Conservation (phyloP, 1,284 basidiomycete genomes). For the Xerocomus minutiporus region DNA sequence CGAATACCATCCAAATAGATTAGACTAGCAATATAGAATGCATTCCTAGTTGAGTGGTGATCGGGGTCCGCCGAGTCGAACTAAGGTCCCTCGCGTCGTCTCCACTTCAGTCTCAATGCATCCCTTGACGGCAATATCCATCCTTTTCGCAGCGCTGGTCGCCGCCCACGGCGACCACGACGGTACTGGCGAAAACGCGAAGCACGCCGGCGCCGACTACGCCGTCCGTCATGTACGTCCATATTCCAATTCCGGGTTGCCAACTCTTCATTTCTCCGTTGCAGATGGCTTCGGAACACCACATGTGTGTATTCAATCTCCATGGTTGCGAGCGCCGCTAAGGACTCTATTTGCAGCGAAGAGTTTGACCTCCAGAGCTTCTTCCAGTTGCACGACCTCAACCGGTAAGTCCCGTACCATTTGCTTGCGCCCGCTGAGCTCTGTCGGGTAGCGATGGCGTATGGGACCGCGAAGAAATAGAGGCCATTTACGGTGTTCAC, state of each 20-base stretch:
- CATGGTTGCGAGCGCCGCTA: conserved; percentile 4
- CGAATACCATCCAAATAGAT: too few relatives aligned
- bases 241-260: conserved; percentile 6
- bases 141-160: conserved; percentile 25
- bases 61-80: conserved; percentile 14
- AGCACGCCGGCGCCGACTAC: conserved; percentile 35
- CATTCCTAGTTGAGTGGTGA: conserved; percentile 6
- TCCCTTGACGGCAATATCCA: conserved; percentile 19
- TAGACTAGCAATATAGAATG: not conserved
- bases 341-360: conserved; percentile 45
- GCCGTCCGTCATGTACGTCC: conserved; percentile 51
- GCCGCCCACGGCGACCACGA: conserved; percentile 32
- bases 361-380: conserved; percentile 75
- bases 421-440: not conserved
- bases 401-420: conserved; percentile 49
- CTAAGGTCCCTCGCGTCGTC: not conserved
- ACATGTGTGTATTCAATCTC: conserved; percentile 55
- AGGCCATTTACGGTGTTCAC: conserved; percentile 93
- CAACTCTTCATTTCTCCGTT: conserved; percentile 15
- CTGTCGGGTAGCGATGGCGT: conserved; percentile 50
- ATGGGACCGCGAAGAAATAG: conserved; percentile 80
- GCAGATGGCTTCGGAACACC: conserved; percentile 81
- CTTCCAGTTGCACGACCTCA: conserved; percentile 89
- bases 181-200: conserved; percentile 20
- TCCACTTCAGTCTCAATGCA: conserved; percentile 11